Base-by-base conservation (phyloP, 2,329 filamentous ascomycete species). In the Trichoderma sp. region DNA sequence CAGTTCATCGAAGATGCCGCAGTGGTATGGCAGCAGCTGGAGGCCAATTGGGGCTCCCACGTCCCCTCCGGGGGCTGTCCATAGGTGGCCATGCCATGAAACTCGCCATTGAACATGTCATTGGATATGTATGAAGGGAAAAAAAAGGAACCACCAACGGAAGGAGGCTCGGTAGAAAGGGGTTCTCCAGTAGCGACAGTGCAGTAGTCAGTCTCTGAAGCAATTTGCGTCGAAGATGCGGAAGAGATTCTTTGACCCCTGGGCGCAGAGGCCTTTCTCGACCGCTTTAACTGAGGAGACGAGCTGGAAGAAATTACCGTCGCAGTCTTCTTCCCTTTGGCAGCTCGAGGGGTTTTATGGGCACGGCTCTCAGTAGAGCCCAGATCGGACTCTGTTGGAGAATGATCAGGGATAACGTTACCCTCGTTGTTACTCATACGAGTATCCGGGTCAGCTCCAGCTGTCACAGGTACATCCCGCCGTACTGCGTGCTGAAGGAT, bases 401-500 rank as follows among this genome's bases (percentile, higher is more conserved):
- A 3, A 43, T 43, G 40, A 7, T 2, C n/a, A 24, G 21, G 21
- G 47, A 5, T 13, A 24, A 49, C n/a, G 10, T 13, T 49, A 21
- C 11, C 47, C n/a, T 24, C n/a, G 47, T 24, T 13, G 10, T 49
- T 49, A 24, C 47, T 24, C n/a, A 24, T 49, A 24, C 5, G 47
- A 49, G 47, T 24, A 49, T 49, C n/a, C n/a, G 21, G 5, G 47
- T 11, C 47, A 24, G n/a, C n/a, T 24, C 5, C 21, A 49, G n/a
- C 19, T 43, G 19, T 43, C 40, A n/a, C n/a, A 49, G 21, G 24
- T 14, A 31, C 31, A 24, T 64, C 61, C n/a, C 33, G 27, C 49
- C 19, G 16, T 24, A 13, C 24, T 21, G 47, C 47, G n/a, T 66
- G 37, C 37, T 58, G 53, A 21, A 58, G 63, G 37, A 66, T 66